phyloP scores from a whole-genome alignment of 768 basidiomycete species.

The Inosperma sp. region DNA sequence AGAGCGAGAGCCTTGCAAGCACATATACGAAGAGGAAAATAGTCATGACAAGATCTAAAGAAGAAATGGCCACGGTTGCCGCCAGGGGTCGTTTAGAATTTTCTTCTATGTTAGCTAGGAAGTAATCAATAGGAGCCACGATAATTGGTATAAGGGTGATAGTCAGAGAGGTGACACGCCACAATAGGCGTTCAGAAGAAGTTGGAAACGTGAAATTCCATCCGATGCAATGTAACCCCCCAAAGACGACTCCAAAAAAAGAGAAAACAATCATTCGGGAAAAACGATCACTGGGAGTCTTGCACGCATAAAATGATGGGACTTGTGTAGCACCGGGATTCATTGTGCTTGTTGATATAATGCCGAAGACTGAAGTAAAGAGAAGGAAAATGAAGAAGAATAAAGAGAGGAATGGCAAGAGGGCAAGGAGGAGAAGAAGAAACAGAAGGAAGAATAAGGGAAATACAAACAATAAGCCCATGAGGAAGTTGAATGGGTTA shows the following conservation, averaged over 20 bases:
- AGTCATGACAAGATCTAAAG: neutral
- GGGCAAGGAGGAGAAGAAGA: neutral
- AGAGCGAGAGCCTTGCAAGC: neutral
- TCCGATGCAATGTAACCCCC: constrained; percentile 14
- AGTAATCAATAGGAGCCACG: neutral
- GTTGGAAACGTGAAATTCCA: constrained; percentile 16
- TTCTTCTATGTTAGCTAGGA: neutral
- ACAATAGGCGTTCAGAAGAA: neutral
- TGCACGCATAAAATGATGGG: neutral
- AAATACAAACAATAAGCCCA: neutral
- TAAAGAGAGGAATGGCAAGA: neutral
- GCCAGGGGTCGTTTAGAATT: neutral
- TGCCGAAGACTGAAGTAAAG: neutral
- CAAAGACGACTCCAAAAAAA: constrained; percentile 11
- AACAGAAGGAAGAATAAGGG: neutral
- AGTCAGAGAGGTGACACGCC: constrained; percentile 1
- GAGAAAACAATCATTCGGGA: neutral
- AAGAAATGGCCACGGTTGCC: neutral
- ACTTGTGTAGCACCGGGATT: neutral
- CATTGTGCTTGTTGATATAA: neutral
- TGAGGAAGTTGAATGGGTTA: neutral
- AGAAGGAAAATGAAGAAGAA: neutral
- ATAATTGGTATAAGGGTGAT: neutral
- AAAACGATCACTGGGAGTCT: neutral
- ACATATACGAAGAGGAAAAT: neutral